Percentiles rank a stretch among this genome's conserved stretches.
phyloP scores from a whole-genome alignment of 768 basidiomycete genomes.

The Russula emetica region DNA sequence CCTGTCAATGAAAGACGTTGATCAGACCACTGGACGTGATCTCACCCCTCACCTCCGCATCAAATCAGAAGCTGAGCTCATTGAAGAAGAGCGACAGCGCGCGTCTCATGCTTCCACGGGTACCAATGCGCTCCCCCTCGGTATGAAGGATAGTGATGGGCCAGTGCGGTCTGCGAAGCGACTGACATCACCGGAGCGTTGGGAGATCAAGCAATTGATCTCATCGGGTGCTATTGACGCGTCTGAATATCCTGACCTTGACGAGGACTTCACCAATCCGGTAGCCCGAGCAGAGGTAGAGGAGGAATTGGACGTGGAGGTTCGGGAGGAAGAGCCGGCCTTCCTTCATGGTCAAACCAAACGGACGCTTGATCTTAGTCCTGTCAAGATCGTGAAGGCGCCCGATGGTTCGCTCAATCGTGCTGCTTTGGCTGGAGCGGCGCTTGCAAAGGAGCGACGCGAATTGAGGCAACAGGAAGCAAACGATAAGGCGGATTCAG shows the following conservation, averaged over 20 bases:
- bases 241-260: conserved; percentile 90
- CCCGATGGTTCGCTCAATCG: conserved; percentile 96
- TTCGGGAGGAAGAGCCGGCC: conserved; percentile 93
- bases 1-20: conserved; percentile 97
- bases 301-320: conserved; percentile 95
- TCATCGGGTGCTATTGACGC: conserved; percentile 90
- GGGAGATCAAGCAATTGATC: conserved; percentile 99
- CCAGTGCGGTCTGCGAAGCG: conserved; percentile 79
- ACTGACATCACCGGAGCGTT: conserved; percentile 92
- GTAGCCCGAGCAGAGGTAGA: conserved; percentile 82
- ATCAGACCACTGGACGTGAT: conserved; percentile 85
- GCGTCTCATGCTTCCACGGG: conserved; percentile 69
- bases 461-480: conserved; percentile 92
- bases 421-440: conserved; percentile 90
- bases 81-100: conserved; percentile 65
- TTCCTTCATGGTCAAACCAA: conserved; percentile 97
- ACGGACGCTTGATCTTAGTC: conserved; percentile 89
- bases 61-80: conserved; percentile 87
- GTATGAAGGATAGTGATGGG: conserved; percentile 44
- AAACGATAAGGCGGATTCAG: conserved; percentile 90
- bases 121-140: conserved; percentile 81
- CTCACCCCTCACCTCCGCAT: conserved; percentile 92
- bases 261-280: conserved; percentile 78
- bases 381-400: conserved; percentile 97
- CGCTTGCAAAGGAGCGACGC: conserved; percentile 90